Base-by-base conservation (phyloP, 106 monocot species). In the Hemerocallis citrina region DNA sequence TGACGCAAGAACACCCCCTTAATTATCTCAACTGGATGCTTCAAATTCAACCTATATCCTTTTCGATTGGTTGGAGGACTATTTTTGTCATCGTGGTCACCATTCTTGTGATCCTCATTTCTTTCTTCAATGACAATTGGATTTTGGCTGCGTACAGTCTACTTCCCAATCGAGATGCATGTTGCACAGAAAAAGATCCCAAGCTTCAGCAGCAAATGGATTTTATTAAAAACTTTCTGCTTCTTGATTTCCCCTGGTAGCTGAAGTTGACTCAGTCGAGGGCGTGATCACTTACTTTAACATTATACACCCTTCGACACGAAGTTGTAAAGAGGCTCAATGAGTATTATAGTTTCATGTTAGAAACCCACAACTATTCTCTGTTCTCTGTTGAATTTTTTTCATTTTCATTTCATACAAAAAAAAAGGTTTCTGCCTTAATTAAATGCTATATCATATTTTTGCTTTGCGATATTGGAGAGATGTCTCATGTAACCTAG, bases 121-220 rank as follows among this genome's bases (percentile, higher is more conserved):
- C 74, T 12, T 74, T 68, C 61, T 74, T 74, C 67, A 68, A 74
- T 40, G 74, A 59, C 74, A 0, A 15, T 67, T 1, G 52, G 43
- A 6, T 74, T 74, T 38, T 74, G 74, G 74, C 74, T 67, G 3
- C 65, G 66, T 4, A 74, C 73, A 4, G 73, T 74, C 5, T 66
- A 66, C 29, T 66, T 74, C 13, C 74, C 68, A 2, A 55, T 68
- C 0, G 51, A 67, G 19, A 74, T 74, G 74, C 68, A 74, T 62
- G 55, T 74, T 21, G 6, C 20, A 7, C 67, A 68, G 23, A 55
- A 13, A 62, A 59, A 51, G 19, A 24, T n/a, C n/a, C n/a, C n/a
- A n/a, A n/a, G n/a, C n/a, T n/a, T n/a, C n/a, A n/a, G n/a, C n/a
- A n/a, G n/a, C n/a, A n/a, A n/a, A n/a, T n/a, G n/a, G n/a, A n/a